These are phyloP conservation scores for Talaromyces ruber DNA, from an alignment of 495 filamentous ascomycete genomes.

Conservation along the genomic window DNA sequence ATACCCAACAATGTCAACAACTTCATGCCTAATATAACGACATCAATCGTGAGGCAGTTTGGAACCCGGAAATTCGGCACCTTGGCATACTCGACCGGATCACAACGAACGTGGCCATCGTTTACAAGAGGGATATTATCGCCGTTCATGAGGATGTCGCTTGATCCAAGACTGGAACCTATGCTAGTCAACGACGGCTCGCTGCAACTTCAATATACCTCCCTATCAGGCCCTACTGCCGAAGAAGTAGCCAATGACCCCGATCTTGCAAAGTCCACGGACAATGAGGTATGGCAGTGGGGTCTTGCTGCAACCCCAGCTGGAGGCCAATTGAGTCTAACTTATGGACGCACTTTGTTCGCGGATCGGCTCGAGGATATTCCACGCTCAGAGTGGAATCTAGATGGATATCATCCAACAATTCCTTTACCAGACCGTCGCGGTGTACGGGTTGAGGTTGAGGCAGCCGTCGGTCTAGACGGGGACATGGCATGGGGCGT, in stretches of 20 bases:
- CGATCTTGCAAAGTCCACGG: slow-evolving; percentile 8
- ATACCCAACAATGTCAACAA: slow-evolving; percentile 20
- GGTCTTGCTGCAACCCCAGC: slow-evolving; percentile 18
- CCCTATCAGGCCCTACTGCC: slow-evolving; percentile 15
- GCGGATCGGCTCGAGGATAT: slow-evolving; percentile 25
- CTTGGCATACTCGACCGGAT: background rate
- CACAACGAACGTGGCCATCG: slow-evolving; percentile 18
- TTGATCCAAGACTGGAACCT: slow-evolving; percentile 15
- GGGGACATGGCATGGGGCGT: slow-evolving; percentile 26
- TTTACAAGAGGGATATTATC: slow-evolving; percentile 14
- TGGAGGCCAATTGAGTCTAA: slow-evolving; percentile 19
- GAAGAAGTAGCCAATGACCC: slow-evolving; percentile 19
- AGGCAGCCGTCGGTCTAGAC: slow-evolving; percentile 13
- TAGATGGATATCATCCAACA: slow-evolving; percentile 29
- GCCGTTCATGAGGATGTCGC: slow-evolving; percentile 15
- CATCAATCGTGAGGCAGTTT: background rate
- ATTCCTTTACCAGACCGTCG: slow-evolving; percentile 22
- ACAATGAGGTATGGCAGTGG: slow-evolving; percentile 27
- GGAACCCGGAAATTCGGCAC: background rate
- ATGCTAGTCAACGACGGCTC: slow-evolving; percentile 16
- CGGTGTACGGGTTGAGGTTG: slow-evolving; percentile 26
- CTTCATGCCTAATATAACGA: slow-evolving; percentile 13
- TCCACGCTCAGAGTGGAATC: slow-evolving; percentile 32
- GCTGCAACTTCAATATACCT: slow-evolving; percentile 27
- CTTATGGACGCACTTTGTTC: slow-evolving; percentile 35